Evolutionary conservation across 1,139 yeast genomes (phyloP), one percentile per base, ranked within the genome.

Genomic region (Kluyveromyces sp.): DNA sequence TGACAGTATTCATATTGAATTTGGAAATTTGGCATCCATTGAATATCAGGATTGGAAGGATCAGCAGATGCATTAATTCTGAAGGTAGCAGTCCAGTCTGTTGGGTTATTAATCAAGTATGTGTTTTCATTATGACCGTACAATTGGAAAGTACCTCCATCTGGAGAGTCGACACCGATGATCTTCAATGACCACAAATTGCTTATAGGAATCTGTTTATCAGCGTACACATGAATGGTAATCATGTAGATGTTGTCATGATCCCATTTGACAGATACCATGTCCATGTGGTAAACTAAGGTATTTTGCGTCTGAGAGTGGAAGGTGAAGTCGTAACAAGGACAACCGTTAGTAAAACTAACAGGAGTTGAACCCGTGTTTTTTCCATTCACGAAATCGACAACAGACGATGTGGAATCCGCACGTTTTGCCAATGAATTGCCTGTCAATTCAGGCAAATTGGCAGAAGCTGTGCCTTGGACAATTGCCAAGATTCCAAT

Each of bases 1-100:
- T 52, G 49, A 25, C 49, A 33, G 55, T 64, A 62, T 42, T 64
- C 68, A 45, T 54, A 64, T 45, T 64, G 66, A 48, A 65, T 56
- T 47, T 60, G 63, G 50, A 59, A 59, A 21, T 52, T 45, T n/a
- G 58, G 55, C 48, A 59, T 52, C 46, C 63, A 54, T 15, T 51
- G 46, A 10, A 39, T 15, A 10, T 37, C 34, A 5, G 29, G 26
- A 26, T 50, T 39, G 0, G 48, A 39, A 31, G 47, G 50, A 7
- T 41, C 41, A 4, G 42, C 38, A 5, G 50, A 46, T 38, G 59
- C 61, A 25, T 54, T 41, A 6, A 63, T 56, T n/a, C 54, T 50
- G 43, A 61, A 53, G 5, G 57, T 53, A 3, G 61, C 56, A 7
- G 53, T 51, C 59, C 59, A 66, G 31, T 60, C 55, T 30, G 60